Evolutionary conservation across 2,329 filamentous ascomycete species (phyloP).

Genomic region (Dichotomopilus funicola): DNA sequence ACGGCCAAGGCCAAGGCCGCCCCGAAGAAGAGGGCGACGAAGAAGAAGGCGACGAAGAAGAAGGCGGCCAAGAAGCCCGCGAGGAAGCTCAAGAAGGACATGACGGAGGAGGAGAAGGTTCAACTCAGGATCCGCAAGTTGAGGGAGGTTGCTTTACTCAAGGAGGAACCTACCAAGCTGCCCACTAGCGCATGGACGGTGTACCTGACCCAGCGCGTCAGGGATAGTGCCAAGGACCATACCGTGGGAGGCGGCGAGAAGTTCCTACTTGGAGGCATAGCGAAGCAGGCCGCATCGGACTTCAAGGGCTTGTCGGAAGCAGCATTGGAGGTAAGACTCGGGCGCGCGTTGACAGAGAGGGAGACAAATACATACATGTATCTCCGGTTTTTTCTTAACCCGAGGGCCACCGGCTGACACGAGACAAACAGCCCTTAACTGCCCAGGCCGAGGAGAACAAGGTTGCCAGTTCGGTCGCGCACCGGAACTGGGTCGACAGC

Average conservation of each 20-base stretch:
- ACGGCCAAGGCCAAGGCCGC: slow-evolving; percentile 7
- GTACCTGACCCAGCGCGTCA: slow-evolving; percentile 29
- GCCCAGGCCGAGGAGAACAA: slow-evolving; percentile 35
- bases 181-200: slow-evolving; percentile 33
- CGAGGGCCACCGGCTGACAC: background rate
- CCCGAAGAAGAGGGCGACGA: background rate
- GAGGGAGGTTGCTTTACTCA: slow-evolving; percentile 37
- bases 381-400: no score
- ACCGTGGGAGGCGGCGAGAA: background rate
- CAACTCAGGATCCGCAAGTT: slow-evolving; percentile 29
- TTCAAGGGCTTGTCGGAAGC: slow-evolving; percentile 37
- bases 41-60: slow-evolving; percentile 27
- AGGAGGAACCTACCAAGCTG: slow-evolving; percentile 30
- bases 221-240: slow-evolving; percentile 19
- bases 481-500: slow-evolving; percentile 44
- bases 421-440: slow-evolving; percentile 31
- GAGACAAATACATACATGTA: no score
- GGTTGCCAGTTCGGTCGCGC: slow-evolving; percentile 32
- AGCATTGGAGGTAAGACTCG: slow-evolving; percentile 40
- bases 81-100: background rate
- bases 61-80: slow-evolving; percentile 23
- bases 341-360: background rate
- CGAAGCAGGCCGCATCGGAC: slow-evolving; percentile 20
- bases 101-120: slow-evolving; percentile 32
- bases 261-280: background rate